These are phyloP conservation scores for Marasmius fiardii DNA, from an alignment of 1,284 basidiomycete species.

Conservation along the genomic window DNA sequence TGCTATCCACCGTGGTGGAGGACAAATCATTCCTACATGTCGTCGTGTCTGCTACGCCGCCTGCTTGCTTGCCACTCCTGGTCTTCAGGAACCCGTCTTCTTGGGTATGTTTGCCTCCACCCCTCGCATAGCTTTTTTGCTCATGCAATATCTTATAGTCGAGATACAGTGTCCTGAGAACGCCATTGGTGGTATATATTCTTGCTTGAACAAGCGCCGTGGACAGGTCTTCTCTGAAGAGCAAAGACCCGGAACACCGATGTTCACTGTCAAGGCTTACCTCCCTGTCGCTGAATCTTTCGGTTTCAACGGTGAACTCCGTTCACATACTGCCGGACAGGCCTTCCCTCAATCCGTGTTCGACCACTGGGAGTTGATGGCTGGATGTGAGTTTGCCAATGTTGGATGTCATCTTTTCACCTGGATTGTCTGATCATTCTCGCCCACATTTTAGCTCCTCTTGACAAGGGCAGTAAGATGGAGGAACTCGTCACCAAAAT, in stretches of 20 bases:
- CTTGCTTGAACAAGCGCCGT: conserved; percentile 93
- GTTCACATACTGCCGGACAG: conserved; percentile 92
- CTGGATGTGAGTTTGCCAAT: conserved; percentile 57
- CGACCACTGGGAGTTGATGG: conserved; percentile 88
- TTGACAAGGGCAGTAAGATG: conserved; percentile 88
- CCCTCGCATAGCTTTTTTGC: background rate
- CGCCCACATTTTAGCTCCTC: conserved; percentile 46
- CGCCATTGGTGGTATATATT: conserved; percentile 99
- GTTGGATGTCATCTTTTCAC: conserved; percentile 12
- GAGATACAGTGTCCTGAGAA: conserved; percentile 99
- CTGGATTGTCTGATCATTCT: conserved; percentile 17
- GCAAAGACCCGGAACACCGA: conserved; percentile 95
- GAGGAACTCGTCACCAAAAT: conserved; percentile 84
- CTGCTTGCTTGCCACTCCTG: conserved; percentile 86
- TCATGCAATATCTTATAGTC: conserved; percentile 42
- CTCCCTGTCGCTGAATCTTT: conserved; percentile 97
- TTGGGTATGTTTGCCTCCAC: conserved; percentile 51
- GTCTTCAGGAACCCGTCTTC: conserved; percentile 97
- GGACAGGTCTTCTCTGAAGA: conserved; percentile 99
- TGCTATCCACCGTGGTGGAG: conserved; percentile 99
- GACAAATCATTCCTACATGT: conserved; percentile 95
- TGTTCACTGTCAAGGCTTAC: conserved; percentile 99
- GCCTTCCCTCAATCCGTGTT: conserved; percentile 98
- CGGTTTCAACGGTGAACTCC: conserved; percentile 97
- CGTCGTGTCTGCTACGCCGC: conserved; percentile 98